phyloP scores from a whole-genome alignment of 164 flowering plant genomes.

The Platanus orientalis region DNA sequence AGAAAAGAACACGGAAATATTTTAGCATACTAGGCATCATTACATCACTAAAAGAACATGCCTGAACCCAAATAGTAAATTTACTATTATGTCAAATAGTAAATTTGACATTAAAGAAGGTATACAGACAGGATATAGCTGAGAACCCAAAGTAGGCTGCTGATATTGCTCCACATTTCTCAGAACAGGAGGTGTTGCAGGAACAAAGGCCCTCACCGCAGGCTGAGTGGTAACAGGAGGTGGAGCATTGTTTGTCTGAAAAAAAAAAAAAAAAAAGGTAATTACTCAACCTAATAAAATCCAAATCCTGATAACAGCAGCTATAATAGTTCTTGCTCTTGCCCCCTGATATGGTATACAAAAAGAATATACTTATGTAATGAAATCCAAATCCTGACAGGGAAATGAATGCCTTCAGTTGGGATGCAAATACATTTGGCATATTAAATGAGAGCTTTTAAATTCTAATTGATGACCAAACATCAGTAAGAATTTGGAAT shows the following conservation, averaged over 20 bases:
- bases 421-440: no score
- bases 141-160: constrained; percentile 81
- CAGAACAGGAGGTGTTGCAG: constrained; percentile 55
- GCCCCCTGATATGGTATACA: no score
- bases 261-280: no score
- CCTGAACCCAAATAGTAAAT: no score
- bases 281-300: background rate
- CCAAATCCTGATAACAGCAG: background rate
- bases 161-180: constrained; percentile 79
- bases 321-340: no score
- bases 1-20: background rate
- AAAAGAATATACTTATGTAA: no score
- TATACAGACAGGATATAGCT: constrained; percentile 69
- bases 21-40: background rate
- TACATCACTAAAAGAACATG: background rate
- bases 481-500: no score
- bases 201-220: constrained; percentile 59
- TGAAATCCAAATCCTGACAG: no score
- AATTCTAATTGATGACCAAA: no score
- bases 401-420: no score
- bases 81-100: no score
- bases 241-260: constrained; percentile 48
- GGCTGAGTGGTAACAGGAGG: constrained; percentile 53
- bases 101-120: constrained; percentile 4
- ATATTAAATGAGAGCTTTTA: no score